Evolutionary conservation across 1,139 yeast species (phyloP).

Genomic region (Sugiyamaella japonica): DNA sequence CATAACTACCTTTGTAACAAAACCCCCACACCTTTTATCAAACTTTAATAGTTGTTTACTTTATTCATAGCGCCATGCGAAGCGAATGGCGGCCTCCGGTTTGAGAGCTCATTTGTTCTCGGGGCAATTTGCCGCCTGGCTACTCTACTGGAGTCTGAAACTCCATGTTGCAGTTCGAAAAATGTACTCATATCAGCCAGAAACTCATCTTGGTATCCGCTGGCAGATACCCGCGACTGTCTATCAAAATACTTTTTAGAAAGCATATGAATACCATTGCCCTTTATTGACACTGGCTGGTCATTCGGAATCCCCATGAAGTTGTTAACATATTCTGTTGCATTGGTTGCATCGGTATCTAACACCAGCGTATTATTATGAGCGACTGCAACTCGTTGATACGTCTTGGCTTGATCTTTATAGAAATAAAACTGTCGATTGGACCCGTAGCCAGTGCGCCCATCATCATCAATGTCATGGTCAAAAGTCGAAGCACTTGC

Average conservation of each 20-base stretch:
- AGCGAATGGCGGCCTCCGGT: too few species aligned
- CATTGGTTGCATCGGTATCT: constrained; percentile 4
- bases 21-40: too few species aligned
- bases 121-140: not conserved
- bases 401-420: constrained; percentile 5
- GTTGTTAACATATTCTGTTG: not conserved
- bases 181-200: constrained; percentile 2
- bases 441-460: constrained; percentile 5
- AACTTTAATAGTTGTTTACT: too few species aligned
- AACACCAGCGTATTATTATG: constrained; percentile 4
- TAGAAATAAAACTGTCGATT: constrained; percentile 12
- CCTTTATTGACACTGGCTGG: constrained; percentile 1
- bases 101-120: not conserved
- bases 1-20: too few species aligned
- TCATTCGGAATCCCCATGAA: not conserved
- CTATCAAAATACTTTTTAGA: constrained; percentile 7
- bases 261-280: constrained; percentile 8
- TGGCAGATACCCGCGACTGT: not conserved
- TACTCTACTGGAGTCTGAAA: not conserved
- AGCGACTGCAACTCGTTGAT: constrained; percentile 10
- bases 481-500: constrained; percentile 13
- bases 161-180: not conserved
- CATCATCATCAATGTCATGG: not conserved
- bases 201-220: not conserved
- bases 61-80: too few species aligned